These are phyloP conservation scores for Kokia cookei DNA, from an alignment of 441 rosid species.

Conservation along the genomic window DNA sequence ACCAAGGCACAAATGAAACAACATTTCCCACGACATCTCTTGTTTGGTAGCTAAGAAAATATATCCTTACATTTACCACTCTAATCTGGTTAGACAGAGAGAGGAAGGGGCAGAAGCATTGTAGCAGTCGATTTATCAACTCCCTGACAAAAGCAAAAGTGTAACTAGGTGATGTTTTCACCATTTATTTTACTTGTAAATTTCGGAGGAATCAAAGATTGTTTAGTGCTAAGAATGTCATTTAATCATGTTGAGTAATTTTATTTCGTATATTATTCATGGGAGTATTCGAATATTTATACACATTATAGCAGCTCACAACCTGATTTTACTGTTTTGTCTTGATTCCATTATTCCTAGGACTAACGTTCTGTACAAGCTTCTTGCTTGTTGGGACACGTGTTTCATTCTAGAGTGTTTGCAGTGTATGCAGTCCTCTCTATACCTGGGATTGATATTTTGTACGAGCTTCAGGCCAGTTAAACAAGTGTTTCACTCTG, in stretches of 20 bases:
- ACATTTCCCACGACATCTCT: background rate
- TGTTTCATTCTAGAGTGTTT: too few species aligned
- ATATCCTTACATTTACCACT: background rate
- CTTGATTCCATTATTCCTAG: too few species aligned
- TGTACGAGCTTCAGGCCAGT: too few species aligned
- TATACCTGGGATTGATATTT: too few species aligned
- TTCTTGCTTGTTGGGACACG: too few species aligned
- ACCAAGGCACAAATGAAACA: background rate
- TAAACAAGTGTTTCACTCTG: too few species aligned
- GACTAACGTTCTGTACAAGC: too few species aligned
- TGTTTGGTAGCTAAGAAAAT: conserved; percentile 5
- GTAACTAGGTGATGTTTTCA: background rate
- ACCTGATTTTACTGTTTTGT: too few species aligned
- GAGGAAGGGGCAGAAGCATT: background rate
- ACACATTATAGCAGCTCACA: too few species aligned
- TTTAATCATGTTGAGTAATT: background rate
- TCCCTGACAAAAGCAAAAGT: background rate
- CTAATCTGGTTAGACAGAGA: background rate
- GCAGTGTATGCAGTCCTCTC: too few species aligned
- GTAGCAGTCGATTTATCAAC: background rate
- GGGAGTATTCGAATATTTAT: too few species aligned
- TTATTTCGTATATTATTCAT: too few species aligned
- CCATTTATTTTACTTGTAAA: background rate
- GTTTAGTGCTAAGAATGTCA: background rate
- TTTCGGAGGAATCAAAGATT: background rate